Evolutionary conservation across 73 alveolate species (phyloP).

Genomic region (Paramecium octaurelia): DNA sequence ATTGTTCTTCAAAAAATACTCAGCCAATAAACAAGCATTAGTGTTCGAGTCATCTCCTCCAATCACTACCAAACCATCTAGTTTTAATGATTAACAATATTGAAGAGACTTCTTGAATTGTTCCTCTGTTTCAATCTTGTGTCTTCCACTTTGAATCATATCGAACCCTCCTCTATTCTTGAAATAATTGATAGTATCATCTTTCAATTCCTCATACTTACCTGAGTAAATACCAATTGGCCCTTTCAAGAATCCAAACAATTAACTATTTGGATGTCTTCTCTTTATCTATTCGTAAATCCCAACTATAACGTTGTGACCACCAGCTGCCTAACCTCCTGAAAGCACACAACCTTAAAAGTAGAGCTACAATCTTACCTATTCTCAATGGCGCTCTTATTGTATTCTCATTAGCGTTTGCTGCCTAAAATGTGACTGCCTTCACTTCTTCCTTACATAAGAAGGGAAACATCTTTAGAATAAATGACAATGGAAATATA

Average conservation of each 20-base stretch:
- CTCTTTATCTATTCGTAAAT: slow-evolving; percentile 85
- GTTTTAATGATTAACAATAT: slow-evolving; percentile 72
- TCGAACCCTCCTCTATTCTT: slow-evolving; percentile 99
- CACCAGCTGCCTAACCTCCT: slow-evolving; percentile 99
- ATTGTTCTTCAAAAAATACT: slow-evolving; percentile 84
- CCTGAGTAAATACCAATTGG: slow-evolving; percentile 95
- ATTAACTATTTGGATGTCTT: slow-evolving; percentile 80
- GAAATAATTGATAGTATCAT: slow-evolving; percentile 89
- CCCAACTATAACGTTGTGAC: slow-evolving; percentile 98
- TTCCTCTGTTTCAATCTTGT: slow-evolving; percentile 83
- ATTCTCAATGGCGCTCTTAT: slow-evolving; percentile 26
- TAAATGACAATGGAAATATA: not conserved
- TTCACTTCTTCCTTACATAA: not conserved
- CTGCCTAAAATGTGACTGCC: slow-evolving; percentile 8
- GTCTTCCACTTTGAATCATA: slow-evolving; percentile 96
- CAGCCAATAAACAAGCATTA: slow-evolving; percentile 91
- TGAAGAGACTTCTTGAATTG: slow-evolving; percentile 63
- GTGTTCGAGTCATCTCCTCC: slow-evolving; percentile 86
- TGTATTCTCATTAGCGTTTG: slow-evolving; percentile 17
- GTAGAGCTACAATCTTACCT: not conserved
- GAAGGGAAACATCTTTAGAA: slow-evolving; percentile 6
- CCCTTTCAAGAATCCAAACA: slow-evolving; percentile 95
- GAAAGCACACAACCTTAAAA: slow-evolving; percentile 68
- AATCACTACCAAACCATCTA: slow-evolving; percentile 95
- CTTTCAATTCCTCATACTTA: slow-evolving; percentile 82